A percentile compares a stretch with the other conserved stretches of the same genome.
phyloP scores from a whole-genome alignment of 371 early-diverging fungal species.

The Apophysomyces elegans region DNA sequence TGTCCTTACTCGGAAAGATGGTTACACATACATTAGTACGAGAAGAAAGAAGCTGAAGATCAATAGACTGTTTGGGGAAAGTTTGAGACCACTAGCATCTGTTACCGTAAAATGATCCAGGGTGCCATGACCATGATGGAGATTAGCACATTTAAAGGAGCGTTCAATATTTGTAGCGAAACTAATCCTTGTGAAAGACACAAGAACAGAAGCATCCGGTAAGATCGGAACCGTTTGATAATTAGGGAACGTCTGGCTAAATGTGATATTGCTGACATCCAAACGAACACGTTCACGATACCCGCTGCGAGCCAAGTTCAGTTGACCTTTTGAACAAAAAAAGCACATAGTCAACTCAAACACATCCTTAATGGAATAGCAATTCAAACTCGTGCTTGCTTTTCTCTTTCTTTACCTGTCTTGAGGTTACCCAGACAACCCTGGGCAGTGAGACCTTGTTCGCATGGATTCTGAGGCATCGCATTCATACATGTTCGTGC shows the following conservation, averaged over 20 bases:
- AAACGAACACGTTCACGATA: slow-evolving; percentile 1
- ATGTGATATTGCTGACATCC: not conserved
- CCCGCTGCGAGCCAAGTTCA: slow-evolving; percentile 2
- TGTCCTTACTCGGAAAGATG: slow-evolving; percentile 5
- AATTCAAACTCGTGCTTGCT: too few species aligned
- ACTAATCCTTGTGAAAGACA: not conserved
- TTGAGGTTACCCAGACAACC: slow-evolving; percentile 1
- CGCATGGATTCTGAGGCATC: not conserved
- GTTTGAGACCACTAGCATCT: not conserved
- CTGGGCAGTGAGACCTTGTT: not conserved
- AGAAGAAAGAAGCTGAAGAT: not conserved
- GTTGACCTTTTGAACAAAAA: not conserved
- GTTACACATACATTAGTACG: not conserved
- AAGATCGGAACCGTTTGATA: not conserved
- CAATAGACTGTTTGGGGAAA: not conserved
- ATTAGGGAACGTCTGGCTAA: not conserved
- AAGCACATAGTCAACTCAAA: too few species aligned
- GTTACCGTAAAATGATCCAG: slow-evolving; percentile 3
- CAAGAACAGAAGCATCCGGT: not conserved
- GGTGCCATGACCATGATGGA: slow-evolving; percentile 4
- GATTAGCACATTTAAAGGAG: not conserved
- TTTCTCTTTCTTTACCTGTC: not conserved
- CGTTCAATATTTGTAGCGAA: not conserved
- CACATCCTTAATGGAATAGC: too few species aligned
- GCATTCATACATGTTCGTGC: not conserved